Evolutionary conservation across 2,329 filamentous ascomycete species (phyloP).

Genomic region (Cyanodermella asteris): DNA sequence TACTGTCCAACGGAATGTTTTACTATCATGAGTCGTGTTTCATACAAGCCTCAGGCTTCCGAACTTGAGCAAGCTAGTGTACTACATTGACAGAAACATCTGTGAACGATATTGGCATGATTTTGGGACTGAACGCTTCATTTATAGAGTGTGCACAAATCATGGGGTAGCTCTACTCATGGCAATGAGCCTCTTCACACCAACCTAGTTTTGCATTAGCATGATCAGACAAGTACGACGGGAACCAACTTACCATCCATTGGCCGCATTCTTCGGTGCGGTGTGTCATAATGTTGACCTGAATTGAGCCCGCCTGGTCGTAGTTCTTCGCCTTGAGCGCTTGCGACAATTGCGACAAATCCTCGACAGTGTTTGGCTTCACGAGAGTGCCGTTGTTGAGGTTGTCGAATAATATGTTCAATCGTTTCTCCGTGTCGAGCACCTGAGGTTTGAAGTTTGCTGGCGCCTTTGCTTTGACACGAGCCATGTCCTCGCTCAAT

Average conservation of each 20-base stretch:
- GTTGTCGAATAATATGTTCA: conserved; percentile 88
- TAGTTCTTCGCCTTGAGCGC: conserved; percentile 50
- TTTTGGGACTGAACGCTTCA: not conserved
- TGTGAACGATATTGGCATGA: too few species aligned
- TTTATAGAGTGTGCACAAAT: conserved; percentile 3
- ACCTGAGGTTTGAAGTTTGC: conserved; percentile 74
- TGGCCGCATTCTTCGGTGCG: conserved; percentile 63
- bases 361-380: conserved; percentile 43
- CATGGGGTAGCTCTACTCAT: conserved; percentile 58
- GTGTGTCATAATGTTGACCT: conserved; percentile 54
- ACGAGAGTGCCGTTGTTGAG: conserved; percentile 88
- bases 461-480: conserved; percentile 68
- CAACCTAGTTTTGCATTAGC: conserved; percentile 35
- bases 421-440: conserved; percentile 77
- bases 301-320: conserved; percentile 41
- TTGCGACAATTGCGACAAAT: conserved; percentile 30
- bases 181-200: conserved; percentile 53
- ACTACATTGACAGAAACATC: too few species aligned
- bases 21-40: too few species aligned
- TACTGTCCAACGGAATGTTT: too few species aligned
- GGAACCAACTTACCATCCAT: conserved; percentile 50
- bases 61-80: too few species aligned
- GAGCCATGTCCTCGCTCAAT: conserved; percentile 64
- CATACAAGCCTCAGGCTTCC: too few species aligned
- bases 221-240: conserved; percentile 3